Conservation (phyloP, 192 early-diverging fungal genomes). For the Oehlia diaphana region DNA sequence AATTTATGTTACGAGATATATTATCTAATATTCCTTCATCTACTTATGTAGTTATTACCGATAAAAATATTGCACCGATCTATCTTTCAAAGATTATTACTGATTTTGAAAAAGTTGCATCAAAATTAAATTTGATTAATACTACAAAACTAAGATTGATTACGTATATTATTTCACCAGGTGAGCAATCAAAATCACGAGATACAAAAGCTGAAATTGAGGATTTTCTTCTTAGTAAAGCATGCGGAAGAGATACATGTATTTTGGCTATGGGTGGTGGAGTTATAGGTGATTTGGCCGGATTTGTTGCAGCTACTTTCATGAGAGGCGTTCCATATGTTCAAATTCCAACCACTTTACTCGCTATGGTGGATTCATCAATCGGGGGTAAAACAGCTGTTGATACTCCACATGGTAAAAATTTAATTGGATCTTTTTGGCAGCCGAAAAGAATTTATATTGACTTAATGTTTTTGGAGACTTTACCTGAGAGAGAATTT, state of each 20-base stretch:
- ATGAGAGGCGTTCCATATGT: slow-evolving; percentile 96
- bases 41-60: slow-evolving; percentile 87
- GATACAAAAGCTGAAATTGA: slow-evolving; percentile 85
- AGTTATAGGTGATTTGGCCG: slow-evolving; percentile 94
- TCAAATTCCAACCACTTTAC: slow-evolving; percentile 92
- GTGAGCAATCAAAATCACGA: slow-evolving; percentile 87
- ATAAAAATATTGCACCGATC: slow-evolving; percentile 77
- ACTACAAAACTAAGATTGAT: slow-evolving; percentile 58
- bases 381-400: slow-evolving; percentile 97
- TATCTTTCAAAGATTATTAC: slow-evolving; percentile 65
- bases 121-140: slow-evolving; percentile 28
- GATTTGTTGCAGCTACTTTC: slow-evolving; percentile 97
- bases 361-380: slow-evolving; percentile 98
- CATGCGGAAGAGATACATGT: slow-evolving; percentile 90
- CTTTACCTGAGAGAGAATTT: slow-evolving; percentile 89
- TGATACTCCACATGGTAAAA: slow-evolving; percentile 95
- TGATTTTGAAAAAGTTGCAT: slow-evolving; percentile 49
- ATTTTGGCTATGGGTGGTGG: slow-evolving; percentile 95
- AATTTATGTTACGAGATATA: slow-evolving; percentile 74
- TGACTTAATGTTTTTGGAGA: slow-evolving; percentile 81
- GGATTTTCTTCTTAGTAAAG: slow-evolving; percentile 83
- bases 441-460: slow-evolving; percentile 94
- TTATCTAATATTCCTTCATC: slow-evolving; percentile 69
- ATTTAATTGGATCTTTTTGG: slow-evolving; percentile 95
- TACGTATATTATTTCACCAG: slow-evolving; percentile 78